Conservation (phyloP, 768 basidiomycete genomes). For the Phaeotremella skinneri region DNA sequence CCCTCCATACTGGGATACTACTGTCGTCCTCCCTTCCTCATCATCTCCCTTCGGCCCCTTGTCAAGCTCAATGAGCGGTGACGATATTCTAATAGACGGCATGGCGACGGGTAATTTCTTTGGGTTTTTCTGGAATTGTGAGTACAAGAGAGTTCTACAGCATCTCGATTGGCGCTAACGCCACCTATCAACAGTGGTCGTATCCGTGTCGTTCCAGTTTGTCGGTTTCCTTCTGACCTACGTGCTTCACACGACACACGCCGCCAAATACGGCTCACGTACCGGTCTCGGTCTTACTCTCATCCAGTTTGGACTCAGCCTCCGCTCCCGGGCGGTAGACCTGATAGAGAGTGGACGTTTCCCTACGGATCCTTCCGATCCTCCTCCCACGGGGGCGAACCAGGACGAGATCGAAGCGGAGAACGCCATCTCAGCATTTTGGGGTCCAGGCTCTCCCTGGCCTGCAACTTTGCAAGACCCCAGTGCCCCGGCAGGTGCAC, state of each 20-base stretch:
- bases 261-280: constrained; percentile 87
- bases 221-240: constrained; percentile 78
- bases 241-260: constrained; percentile 77
- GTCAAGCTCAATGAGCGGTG: constrained; percentile 54
- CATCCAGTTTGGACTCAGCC: constrained; percentile 85
- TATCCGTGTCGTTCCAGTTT: constrained; percentile 96
- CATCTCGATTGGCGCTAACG: not conserved
- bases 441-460: constrained; percentile 39
- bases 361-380: constrained; percentile 39
- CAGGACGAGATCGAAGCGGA: constrained; percentile 37
- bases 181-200: constrained; percentile 58
- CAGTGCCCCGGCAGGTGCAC: constrained; percentile 14
- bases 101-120: constrained; percentile 73
- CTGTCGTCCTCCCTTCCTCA: constrained; percentile 70
- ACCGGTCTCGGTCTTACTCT: constrained; percentile 93
- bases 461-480: constrained; percentile 30
- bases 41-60: constrained; percentile 56
- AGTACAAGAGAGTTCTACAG: too few relatives aligned
- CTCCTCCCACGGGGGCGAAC: constrained; percentile 18
- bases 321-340: constrained; percentile 58
- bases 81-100: constrained; percentile 83
- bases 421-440: constrained; percentile 40
- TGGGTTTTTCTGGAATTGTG: constrained; percentile 50
- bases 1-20: constrained; percentile 96
- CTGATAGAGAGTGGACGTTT: constrained; percentile 45